Conservation (phyloP, 495 filamentous ascomycete genomes). For the Pseudoneurospora amorphoporcata region DNA sequence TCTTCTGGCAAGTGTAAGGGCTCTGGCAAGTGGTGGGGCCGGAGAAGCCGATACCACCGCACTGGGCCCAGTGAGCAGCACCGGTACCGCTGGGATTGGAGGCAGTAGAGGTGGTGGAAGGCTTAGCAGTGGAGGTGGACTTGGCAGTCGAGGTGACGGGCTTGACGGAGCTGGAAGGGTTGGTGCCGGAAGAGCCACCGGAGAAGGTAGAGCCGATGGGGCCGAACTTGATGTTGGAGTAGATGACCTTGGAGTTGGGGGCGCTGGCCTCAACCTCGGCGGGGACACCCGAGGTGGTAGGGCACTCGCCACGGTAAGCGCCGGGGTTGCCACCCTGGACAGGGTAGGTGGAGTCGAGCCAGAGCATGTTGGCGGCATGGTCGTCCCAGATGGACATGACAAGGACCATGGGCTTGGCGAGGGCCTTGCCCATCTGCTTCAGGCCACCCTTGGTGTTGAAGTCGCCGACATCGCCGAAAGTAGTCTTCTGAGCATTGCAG, state of each 20-base stretch:
- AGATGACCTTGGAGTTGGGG: slow-evolving; percentile 43
- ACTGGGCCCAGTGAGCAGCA: slow-evolving; percentile 26
- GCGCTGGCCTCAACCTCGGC: slow-evolving; percentile 44
- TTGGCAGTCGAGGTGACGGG: slow-evolving; percentile 6
- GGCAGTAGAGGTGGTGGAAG: slow-evolving; percentile 6
- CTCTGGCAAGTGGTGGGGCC: slow-evolving; percentile 33
- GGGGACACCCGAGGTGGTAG: slow-evolving; percentile 50
- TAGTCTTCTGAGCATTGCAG: slow-evolving; percentile 50
- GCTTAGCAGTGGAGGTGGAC: slow-evolving; percentile 1
- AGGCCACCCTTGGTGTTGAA: slow-evolving; percentile 55
- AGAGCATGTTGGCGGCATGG: slow-evolving; percentile 68
- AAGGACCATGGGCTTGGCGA: slow-evolving; percentile 57
- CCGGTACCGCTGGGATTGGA: slow-evolving; percentile 9
- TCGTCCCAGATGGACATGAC: slow-evolving; percentile 75
- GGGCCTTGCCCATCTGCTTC: slow-evolving; percentile 42
- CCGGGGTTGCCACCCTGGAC: slow-evolving; percentile 44
- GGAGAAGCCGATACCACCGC: slow-evolving; percentile 36
- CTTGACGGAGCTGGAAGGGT: slow-evolving; percentile 7
- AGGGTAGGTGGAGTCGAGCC: slow-evolving; percentile 74
- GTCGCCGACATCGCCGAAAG: slow-evolving; percentile 50
- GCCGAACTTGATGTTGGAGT: slow-evolving; percentile 63
- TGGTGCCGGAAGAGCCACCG: slow-evolving; percentile 9
- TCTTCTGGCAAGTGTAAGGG: slow-evolving; percentile 19
- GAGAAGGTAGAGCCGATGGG: slow-evolving; percentile 54
- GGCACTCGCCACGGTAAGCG: slow-evolving; percentile 59